Percentiles rank a stretch among this genome's conserved stretches.
These are phyloP conservation scores for Acacia pycnantha DNA, from an alignment of 331 rosid genomes.

Conservation along the genomic window DNA sequence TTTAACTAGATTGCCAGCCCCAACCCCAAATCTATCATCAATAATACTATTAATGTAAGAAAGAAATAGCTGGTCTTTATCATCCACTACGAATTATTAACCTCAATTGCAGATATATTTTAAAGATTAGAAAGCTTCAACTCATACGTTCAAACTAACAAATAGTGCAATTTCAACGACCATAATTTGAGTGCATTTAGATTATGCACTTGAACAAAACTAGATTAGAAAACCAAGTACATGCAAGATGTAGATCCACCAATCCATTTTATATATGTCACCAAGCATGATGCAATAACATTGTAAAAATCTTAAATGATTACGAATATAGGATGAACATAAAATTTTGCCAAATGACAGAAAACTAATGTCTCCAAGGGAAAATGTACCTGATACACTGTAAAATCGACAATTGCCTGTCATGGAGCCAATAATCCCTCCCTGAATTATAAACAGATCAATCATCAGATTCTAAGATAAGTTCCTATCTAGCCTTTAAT, in stretches of 20 bases:
- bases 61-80: background rate
- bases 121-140: background rate
- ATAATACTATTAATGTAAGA: background rate
- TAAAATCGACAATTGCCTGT: constrained; percentile 78
- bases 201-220: background rate
- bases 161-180: background rate
- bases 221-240: constrained; percentile 2
- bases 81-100: background rate
- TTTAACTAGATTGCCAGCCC: background rate
- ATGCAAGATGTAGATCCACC: constrained; percentile 15
- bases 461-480: constrained; percentile 25
- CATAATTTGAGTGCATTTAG: background rate
- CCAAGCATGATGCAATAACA: background rate
- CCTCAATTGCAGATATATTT: background rate
- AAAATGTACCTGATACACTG: constrained; percentile 67
- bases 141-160: background rate
- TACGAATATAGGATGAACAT: background rate
- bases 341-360: constrained; percentile 20
- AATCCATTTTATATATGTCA: constrained; percentile 7
- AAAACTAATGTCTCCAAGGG: constrained; percentile 10
- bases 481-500: constrained; percentile 7
- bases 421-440: constrained; percentile 83
- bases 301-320: constrained; percentile 14
- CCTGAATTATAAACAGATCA: constrained; percentile 52
- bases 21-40: background rate